Percentiles rank a stretch among this genome's conserved stretches.
phyloP scores from a whole-genome alignment of 768 basidiomycete genomes.

The Nevesoporus exiguus region DNA sequence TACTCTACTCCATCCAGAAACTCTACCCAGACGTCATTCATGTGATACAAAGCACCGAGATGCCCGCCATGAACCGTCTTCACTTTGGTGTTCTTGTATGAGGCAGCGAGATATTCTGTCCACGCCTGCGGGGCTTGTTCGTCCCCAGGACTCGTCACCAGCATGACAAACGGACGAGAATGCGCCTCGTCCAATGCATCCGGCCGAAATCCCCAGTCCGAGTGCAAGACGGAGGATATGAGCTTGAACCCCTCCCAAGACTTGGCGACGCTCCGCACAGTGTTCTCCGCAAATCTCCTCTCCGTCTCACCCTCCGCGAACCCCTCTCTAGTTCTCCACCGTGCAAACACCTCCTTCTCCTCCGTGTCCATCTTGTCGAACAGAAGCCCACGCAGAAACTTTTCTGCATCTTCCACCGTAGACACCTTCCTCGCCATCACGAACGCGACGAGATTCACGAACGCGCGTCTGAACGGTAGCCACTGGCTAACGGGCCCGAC shows the following conservation, averaged over 20 bases:
- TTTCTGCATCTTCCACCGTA: constrained; percentile 39
- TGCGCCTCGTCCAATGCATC: constrained; percentile 44
- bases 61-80: constrained; percentile 48
- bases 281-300: constrained; percentile 38
- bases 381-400: constrained; percentile 35
- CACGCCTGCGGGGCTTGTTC: constrained; percentile 39
- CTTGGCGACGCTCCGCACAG: constrained; percentile 44
- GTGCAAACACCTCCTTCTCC: constrained; percentile 31
- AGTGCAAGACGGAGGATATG: constrained; percentile 39
- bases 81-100: constrained; percentile 43
- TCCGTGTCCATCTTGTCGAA: constrained; percentile 41
- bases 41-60: constrained; percentile 41
- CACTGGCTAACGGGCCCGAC: constrained; percentile 43
- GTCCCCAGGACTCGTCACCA: constrained; percentile 45
- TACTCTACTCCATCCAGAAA: constrained; percentile 22
- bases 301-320: constrained; percentile 43
- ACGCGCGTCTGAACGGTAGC: constrained; percentile 37
- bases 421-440: constrained; percentile 36
- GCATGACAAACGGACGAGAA: constrained; percentile 41
- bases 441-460: constrained; percentile 33
- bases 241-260: constrained; percentile 54
- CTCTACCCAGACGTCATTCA: constrained; percentile 46
- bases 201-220: constrained; percentile 50
- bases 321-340: constrained; percentile 42
- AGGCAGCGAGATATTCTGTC: constrained; percentile 47